These are phyloP conservation scores for Rhodotorula sp. DNA, from an alignment of 1,284 basidiomycete species.

Conservation along the genomic window DNA sequence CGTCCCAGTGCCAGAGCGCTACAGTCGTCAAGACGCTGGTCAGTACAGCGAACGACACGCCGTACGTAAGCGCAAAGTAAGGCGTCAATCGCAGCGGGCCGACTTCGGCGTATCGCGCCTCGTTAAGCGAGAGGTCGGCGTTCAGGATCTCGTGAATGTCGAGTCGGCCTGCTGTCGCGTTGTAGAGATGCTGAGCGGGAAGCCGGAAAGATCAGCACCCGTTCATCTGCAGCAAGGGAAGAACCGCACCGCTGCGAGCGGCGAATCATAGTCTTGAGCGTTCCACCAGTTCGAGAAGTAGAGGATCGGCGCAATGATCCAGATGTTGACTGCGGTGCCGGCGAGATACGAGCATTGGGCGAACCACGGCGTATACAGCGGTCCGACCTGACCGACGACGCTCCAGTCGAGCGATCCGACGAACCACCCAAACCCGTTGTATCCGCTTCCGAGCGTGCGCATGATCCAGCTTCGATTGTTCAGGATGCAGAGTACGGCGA, in stretches of 20 bases:
- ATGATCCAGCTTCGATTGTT: conserved; percentile 46
- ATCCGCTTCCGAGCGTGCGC: conserved; percentile 49
- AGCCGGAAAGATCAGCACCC: neutral
- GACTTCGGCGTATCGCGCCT: conserved; percentile 39
- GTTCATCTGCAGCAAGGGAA: no score
- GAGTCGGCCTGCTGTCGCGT: conserved; percentile 36
- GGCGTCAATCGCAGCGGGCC: conserved; percentile 50
- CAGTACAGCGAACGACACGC: conserved; percentile 51
- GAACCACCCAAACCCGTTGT: conserved; percentile 49
- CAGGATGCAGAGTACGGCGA: conserved; percentile 51
- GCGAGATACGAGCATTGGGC: conserved; percentile 40
- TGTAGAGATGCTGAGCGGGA: conserved; percentile 45
- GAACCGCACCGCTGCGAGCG: conserved; percentile 45
- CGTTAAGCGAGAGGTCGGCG: conserved; percentile 37
- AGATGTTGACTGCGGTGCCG: conserved; percentile 47
- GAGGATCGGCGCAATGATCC: conserved; percentile 50
- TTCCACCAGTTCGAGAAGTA: conserved; percentile 53
- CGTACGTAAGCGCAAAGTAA: conserved; percentile 51
- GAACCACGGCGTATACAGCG: conserved; percentile 43
- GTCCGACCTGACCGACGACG: conserved; percentile 43
- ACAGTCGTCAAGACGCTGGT: conserved; percentile 51
- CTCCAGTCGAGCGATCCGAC: conserved; percentile 42
- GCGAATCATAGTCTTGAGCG: conserved; percentile 48
- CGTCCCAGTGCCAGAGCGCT: conserved; percentile 50
- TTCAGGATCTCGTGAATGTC: conserved; percentile 44